Evolutionary conservation across 208 protist genomes (phyloP).

Genomic region (Acanthamoeba quina): DNA sequence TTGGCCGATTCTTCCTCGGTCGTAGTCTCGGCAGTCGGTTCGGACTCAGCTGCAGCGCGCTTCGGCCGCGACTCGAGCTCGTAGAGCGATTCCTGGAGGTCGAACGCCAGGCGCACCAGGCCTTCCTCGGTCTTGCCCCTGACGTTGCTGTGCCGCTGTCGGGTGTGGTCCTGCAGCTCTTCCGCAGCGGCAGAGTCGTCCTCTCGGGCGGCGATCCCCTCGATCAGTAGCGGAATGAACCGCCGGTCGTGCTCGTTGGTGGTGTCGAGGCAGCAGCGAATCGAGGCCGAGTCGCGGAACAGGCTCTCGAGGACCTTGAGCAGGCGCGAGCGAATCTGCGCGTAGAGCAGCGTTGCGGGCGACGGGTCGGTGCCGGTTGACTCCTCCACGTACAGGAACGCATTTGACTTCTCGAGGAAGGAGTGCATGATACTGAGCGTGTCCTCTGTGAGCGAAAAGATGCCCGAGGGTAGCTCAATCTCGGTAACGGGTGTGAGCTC

Average conservation of each 20-base stretch:
- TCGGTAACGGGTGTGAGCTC: slow-evolving; percentile 33
- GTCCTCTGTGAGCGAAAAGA: not conserved
- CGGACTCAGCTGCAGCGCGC: not conserved
- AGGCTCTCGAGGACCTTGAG: not conserved
- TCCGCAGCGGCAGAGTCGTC: not conserved
- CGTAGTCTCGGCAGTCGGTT: not conserved
- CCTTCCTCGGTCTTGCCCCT: slow-evolving; percentile 13
- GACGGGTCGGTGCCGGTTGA: not conserved
- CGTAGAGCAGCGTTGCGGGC: not conserved
- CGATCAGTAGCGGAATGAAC: slow-evolving; percentile 15
- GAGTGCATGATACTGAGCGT: not conserved
- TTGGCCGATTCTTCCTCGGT: not conserved
- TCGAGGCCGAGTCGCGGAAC: not conserved
- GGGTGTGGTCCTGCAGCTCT: not conserved
- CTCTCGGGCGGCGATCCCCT: not conserved
- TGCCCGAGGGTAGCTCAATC: not conserved
- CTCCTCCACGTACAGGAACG: not conserved
- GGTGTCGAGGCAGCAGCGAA: not conserved
- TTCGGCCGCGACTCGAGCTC: slow-evolving; percentile 13
- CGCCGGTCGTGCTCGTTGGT: not conserved
- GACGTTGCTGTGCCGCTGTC: not conserved
- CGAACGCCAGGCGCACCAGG: slow-evolving; percentile 6
- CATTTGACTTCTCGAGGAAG: slow-evolving; percentile 27
- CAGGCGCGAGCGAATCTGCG: not conserved
- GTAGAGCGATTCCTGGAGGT: slow-evolving; percentile 19